These are phyloP conservation scores for Decorospora gaudefroyi DNA, from an alignment of 2,329 filamentous ascomycete species.

Conservation along the genomic window DNA sequence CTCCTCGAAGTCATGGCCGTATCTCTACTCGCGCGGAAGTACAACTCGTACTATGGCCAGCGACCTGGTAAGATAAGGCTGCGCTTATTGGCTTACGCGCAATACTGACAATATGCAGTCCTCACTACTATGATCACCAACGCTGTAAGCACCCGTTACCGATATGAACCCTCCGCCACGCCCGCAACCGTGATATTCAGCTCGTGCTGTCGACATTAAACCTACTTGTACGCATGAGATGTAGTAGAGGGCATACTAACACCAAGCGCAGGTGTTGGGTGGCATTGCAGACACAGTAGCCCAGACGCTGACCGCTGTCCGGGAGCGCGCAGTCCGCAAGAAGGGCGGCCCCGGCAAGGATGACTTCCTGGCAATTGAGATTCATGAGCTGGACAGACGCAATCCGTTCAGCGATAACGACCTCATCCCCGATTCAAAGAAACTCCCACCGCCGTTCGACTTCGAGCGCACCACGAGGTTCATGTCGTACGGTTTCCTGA, in stretches of 20 bases:
- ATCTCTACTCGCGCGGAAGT: constrained; percentile 79
- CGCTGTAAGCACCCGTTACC: constrained; percentile 63
- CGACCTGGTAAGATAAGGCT: constrained; percentile 71
- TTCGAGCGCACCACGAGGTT: constrained; percentile 93
- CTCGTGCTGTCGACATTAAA: too few relatives aligned
- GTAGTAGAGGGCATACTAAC: constrained; percentile 17
- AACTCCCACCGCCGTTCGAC: constrained; percentile 81
- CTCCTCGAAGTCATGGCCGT: constrained; percentile 87
- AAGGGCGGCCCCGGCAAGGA: constrained; percentile 66
- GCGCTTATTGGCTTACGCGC: neutral
- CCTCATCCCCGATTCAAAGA: constrained; percentile 65
- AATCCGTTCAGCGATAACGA: constrained; percentile 69
- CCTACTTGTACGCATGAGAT: too few relatives aligned
- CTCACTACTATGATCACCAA: constrained; percentile 99
- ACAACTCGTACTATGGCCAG: constrained; percentile 92
- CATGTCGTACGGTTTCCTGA: constrained; percentile 96
- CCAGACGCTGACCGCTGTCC: constrained; percentile 85
- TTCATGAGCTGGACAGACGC: constrained; percentile 83
- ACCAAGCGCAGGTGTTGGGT: constrained; percentile 64
- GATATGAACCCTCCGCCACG: neutral
- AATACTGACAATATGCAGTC: constrained; percentile 57
- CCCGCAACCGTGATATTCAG: neutral
- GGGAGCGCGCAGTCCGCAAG: constrained; percentile 68
- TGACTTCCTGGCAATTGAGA: constrained; percentile 81
- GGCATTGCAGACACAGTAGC: constrained; percentile 96